Percentiles rank a stretch among this genome's conserved stretches.
phyloP scores from a whole-genome alignment of 441 rosid species.

The Iberis amara region DNA sequence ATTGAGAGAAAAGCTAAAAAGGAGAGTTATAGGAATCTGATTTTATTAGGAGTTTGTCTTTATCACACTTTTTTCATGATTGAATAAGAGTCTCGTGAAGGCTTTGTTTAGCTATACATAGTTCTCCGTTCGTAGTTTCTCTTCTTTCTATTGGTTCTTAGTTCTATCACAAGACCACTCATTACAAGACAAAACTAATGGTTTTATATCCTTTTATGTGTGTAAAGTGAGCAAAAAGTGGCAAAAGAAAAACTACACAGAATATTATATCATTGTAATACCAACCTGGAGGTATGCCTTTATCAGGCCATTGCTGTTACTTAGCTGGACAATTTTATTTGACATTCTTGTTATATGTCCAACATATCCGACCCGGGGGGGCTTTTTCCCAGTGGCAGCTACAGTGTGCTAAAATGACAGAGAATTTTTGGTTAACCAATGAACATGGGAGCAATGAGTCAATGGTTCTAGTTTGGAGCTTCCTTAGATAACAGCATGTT shows the following conservation, averaged over 20 bases:
- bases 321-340: constrained; percentile 70
- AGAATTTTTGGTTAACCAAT: constrained; percentile 15
- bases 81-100: too few relatives aligned
- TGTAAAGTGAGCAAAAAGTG: constrained; percentile 5
- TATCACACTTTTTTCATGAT: too few relatives aligned
- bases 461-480: constrained; percentile 5
- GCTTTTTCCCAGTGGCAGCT: constrained; percentile 56
- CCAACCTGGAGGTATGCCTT: constrained; percentile 48
- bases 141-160: too few relatives aligned
- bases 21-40: too few relatives aligned
- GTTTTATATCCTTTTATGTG: background rate
- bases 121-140: too few relatives aligned
- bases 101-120: too few relatives aligned
- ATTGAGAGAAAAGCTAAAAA: too few relatives aligned
- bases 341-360: constrained; percentile 87
- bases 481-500: constrained; percentile 7
- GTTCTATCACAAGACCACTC: too few relatives aligned
- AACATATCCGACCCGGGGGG: constrained; percentile 72
- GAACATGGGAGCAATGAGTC: constrained; percentile 8
- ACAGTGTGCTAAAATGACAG: constrained; percentile 59
- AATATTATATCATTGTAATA: constrained; percentile 14
- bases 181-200: background rate
- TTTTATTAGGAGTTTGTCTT: too few relatives aligned
- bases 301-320: constrained; percentile 54
- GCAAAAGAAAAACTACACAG: constrained; percentile 13